These are phyloP conservation scores for Orobanche coerulescens DNA, from an alignment of 257 asterid species.

Conservation along the genomic window DNA sequence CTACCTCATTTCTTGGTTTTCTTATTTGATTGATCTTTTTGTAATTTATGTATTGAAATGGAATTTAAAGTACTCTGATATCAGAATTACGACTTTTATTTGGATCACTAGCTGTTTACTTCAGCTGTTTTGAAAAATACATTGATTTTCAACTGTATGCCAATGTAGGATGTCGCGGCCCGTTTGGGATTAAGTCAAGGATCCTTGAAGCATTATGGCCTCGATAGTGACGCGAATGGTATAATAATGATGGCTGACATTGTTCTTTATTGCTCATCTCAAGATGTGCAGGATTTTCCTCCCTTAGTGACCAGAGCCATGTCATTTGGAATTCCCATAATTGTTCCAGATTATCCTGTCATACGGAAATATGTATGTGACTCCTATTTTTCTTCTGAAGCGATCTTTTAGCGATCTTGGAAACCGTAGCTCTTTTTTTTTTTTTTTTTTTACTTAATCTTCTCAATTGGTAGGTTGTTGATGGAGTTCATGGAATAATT, in stretches of 20 bases:
- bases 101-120: slow-evolving; percentile 6
- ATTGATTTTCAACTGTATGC: slow-evolving; percentile 16
- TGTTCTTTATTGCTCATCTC: slow-evolving; percentile 78
- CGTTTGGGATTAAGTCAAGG: slow-evolving; percentile 74
- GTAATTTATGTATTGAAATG: slow-evolving; percentile 10
- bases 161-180: slow-evolving; percentile 55
- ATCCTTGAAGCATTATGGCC: slow-evolving; percentile 68
- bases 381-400: slow-evolving; percentile 20
- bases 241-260: slow-evolving; percentile 85
- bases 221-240: slow-evolving; percentile 61
- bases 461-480: slow-evolving; percentile 51
- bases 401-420: slow-evolving; percentile 19
- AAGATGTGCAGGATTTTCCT: slow-evolving; percentile 91
- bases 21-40: slow-evolving; percentile 8
- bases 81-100: slow-evolving; percentile 7
- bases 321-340: slow-evolving; percentile 78
- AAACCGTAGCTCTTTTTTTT: slow-evolving; percentile 16
- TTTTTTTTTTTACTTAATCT: slow-evolving; percentile 19
- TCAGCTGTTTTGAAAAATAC: slow-evolving; percentile 1
- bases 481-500: slow-evolving; percentile 78
- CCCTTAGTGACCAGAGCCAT: slow-evolving; percentile 77
- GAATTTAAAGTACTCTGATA: slow-evolving; percentile 1
- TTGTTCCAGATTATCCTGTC: slow-evolving; percentile 71
- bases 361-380: slow-evolving; percentile 61
- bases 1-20: slow-evolving; percentile 6